These are phyloP conservation scores for Pythium myriotylum DNA, from an alignment of 352 stramenopile genomes.

Conservation along the genomic window DNA sequence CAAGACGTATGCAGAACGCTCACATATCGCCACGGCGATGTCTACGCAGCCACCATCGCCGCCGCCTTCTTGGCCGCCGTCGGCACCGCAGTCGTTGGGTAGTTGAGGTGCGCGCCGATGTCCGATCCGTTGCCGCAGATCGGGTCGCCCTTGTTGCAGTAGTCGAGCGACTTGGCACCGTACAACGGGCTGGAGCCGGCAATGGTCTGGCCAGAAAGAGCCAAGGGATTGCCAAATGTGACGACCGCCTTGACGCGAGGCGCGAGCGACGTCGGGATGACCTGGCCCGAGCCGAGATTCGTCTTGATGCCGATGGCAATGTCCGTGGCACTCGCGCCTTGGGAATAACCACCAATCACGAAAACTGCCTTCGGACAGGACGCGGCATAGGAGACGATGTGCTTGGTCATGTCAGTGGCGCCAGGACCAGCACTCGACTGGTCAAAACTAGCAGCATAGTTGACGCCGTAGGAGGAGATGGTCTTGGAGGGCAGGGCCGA, in stretches of 20 bases:
- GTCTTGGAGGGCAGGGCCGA: conserved; percentile 28
- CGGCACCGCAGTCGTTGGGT: no score
- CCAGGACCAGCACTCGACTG: conserved; percentile 29
- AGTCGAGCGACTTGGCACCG: no score
- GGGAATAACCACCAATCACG: conserved; percentile 19
- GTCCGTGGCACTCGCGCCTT: conserved; percentile 25
- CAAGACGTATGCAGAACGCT: no score
- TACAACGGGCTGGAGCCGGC: no score
- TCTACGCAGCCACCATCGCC: no score
- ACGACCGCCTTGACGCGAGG: conserved; percentile 2
- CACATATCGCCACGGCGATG: no score
- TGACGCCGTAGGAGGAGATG: conserved; percentile 37
- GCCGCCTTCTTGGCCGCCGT: no score
- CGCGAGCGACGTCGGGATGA: conserved; percentile 25
- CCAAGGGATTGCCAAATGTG: no score
- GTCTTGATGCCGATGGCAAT: conserved; percentile 38
- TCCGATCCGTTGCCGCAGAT: no score
- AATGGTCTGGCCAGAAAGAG: no score
- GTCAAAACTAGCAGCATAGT: conserved; percentile 24
- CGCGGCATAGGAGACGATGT: conserved; percentile 28
- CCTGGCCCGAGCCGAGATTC: conserved; percentile 21
- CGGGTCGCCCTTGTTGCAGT: no score
- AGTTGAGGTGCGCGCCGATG: no score
- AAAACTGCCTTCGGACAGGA: conserved; percentile 30
- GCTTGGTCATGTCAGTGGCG: conserved; percentile 39